Evolutionary conservation across 257 asterid genomes (phyloP).

Genomic region (Schizonepeta tenuifolia): DNA sequence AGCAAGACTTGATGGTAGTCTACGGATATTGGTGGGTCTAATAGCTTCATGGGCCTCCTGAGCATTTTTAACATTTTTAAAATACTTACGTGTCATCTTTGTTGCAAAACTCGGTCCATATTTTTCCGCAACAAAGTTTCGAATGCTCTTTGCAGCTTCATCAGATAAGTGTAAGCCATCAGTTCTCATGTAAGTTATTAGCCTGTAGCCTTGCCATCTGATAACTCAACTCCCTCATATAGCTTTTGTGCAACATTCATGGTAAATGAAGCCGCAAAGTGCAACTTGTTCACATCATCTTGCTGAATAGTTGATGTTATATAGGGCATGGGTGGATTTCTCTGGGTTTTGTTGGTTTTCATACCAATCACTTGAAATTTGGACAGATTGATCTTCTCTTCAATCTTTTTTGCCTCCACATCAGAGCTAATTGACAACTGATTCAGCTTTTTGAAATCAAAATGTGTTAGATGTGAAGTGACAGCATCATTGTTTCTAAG

Average conservation of each 20-base stretch:
- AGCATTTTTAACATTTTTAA: conserved; percentile 87
- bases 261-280: conserved; percentile 70
- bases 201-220: conserved; percentile 73
- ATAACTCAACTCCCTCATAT: conserved; percentile 80
- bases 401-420: conserved; percentile 61
- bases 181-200: conserved; percentile 92
- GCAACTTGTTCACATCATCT: conserved; percentile 87
- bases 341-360: conserved; percentile 59
- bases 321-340: conserved; percentile 77
- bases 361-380: conserved; percentile 57
- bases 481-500: conserved; percentile 38
- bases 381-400: conserved; percentile 55
- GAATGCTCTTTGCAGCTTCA: conserved; percentile 79
- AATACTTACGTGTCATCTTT: conserved; percentile 63
- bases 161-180: conserved; percentile 90
- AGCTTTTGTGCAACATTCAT: conserved; percentile 94
- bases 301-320: conserved; percentile 95
- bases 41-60: conserved; percentile 99
- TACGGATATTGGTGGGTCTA: conserved; percentile 84
- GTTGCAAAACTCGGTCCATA: conserved; percentile 72
- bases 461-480: conserved; percentile 65
- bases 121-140: conserved; percentile 59
- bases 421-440: conserved; percentile 64
- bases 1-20: conserved; percentile 72
- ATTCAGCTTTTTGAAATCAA: conserved; percentile 53